phyloP scores from a whole-genome alignment of 1,284 basidiomycete species.

The Malassezia japonica region DNA sequence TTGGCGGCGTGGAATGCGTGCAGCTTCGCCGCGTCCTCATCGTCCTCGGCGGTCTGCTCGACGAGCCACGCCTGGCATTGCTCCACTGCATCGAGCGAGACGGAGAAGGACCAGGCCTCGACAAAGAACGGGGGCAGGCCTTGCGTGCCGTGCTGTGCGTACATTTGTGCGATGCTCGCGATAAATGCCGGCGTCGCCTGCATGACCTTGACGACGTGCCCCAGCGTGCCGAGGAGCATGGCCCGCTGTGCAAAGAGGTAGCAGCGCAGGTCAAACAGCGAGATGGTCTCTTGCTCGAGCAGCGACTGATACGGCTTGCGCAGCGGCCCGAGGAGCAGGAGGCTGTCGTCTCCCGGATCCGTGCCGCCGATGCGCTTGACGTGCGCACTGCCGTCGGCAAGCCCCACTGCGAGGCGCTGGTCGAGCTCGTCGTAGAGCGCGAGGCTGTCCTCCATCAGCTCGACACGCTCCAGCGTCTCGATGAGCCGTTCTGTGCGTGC shows the following conservation, averaged over 20 bases:
- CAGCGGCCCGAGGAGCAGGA: constrained; percentile 65
- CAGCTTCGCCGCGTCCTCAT: constrained; percentile 17
- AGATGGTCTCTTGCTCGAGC: constrained; percentile 79
- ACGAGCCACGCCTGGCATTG: constrained; percentile 67
- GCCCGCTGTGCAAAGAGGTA: constrained; percentile 85
- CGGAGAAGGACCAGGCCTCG: constrained; percentile 88
- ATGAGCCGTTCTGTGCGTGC: constrained; percentile 74
- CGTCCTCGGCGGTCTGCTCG: constrained; percentile 19
- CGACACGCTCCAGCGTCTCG: constrained; percentile 79
- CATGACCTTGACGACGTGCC: constrained; percentile 61
- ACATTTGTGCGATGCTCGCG: constrained; percentile 65
- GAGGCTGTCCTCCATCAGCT: constrained; percentile 77
- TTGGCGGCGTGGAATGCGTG: constrained; percentile 51
- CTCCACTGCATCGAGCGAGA: constrained; percentile 73
- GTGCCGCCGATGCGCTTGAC: constrained; percentile 28
- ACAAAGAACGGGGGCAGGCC: constrained; percentile 70
- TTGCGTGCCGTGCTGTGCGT: constrained; percentile 53
- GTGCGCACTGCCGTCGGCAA: constrained; percentile 27
- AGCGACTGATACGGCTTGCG: constrained; percentile 81
- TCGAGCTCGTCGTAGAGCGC: constrained; percentile 86
- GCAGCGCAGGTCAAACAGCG: constrained; percentile 83
- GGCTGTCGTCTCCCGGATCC: constrained; percentile 63
- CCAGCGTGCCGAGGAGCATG: constrained; percentile 63
- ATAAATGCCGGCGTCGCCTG: constrained; percentile 64
- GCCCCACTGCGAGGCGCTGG: constrained; percentile 56